Evolutionary conservation across 1,139 yeast species (phyloP).

Genomic region (Pneumocystis carinii): DNA sequence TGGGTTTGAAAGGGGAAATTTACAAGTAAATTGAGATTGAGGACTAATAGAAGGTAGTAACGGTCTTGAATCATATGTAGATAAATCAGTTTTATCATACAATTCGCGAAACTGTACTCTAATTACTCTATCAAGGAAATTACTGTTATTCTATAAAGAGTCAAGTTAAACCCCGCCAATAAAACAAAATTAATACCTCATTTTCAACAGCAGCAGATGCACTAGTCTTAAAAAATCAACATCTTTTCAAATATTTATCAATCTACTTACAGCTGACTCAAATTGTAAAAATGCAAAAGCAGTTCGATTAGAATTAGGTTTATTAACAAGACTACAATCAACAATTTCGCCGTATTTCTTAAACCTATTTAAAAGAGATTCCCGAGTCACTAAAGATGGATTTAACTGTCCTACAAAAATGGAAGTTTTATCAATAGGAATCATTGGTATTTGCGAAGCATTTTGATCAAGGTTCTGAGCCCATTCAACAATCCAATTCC

Average conservation of each 20-base stretch:
- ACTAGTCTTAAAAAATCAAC: slow-evolving; percentile 29
- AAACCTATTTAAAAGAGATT: slow-evolving; percentile 43
- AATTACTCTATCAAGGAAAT: slow-evolving; percentile 5
- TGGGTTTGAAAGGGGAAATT: background rate
- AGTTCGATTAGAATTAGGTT: slow-evolving; percentile 21
- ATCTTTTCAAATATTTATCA: background rate
- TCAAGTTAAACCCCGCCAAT: background rate
- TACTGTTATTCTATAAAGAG: slow-evolving; percentile 2
- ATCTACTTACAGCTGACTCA: slow-evolving; percentile 26
- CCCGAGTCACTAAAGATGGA: slow-evolving; percentile 35
- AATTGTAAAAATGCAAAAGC: slow-evolving; percentile 63
- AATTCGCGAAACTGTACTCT: slow-evolving; percentile 11
- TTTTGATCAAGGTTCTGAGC: slow-evolving; percentile 47
- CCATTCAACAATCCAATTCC: slow-evolving; percentile 56
- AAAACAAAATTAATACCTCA: slow-evolving; percentile 5
- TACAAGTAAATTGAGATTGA: background rate
- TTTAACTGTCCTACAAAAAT: slow-evolving; percentile 68
- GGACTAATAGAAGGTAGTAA: background rate
- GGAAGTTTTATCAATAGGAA: slow-evolving; percentile 50
- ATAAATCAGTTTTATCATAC: slow-evolving; percentile 1
- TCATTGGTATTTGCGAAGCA: slow-evolving; percentile 14
- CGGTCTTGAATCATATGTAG: background rate
- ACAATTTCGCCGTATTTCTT: slow-evolving; percentile 48
- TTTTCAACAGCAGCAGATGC: slow-evolving; percentile 68
- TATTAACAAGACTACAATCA: slow-evolving; percentile 20